A percentile compares a stretch with the other conserved stretches of the same genome.
phyloP scores from a whole-genome alignment of 495 filamentous ascomycete species.

The Neurospora discreta region DNA sequence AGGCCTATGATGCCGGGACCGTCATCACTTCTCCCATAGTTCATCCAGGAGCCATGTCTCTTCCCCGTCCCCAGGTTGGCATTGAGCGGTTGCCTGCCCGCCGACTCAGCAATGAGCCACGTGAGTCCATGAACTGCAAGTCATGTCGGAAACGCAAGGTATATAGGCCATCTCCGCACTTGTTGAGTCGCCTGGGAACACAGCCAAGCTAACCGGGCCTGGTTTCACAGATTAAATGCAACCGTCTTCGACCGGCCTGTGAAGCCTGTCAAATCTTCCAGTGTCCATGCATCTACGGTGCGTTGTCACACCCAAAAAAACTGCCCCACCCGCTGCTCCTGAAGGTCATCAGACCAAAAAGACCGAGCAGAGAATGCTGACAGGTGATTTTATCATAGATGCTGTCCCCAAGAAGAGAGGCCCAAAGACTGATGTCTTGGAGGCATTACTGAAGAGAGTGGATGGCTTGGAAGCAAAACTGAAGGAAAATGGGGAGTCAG shows the following conservation, averaged over 20 bases:
- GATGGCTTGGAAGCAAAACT: constrained; percentile 72
- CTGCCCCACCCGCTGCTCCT: not conserved
- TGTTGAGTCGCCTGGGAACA: not conserved
- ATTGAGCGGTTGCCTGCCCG: constrained; percentile 72
- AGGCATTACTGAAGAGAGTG: constrained; percentile 71
- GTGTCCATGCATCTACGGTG: constrained; percentile 81
- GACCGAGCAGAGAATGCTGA: not conserved
- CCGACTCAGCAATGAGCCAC: constrained; percentile 60
- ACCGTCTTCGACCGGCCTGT: constrained; percentile 70
- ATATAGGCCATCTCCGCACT: constrained; percentile 3
- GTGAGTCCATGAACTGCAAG: constrained; percentile 91
- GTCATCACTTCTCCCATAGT: constrained; percentile 20
- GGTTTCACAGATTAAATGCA: constrained; percentile 67
- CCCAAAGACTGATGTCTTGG: constrained; percentile 79
- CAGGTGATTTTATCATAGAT: constrained; percentile 37
- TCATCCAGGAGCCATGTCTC: constrained; percentile 42
- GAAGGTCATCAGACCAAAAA: not conserved
- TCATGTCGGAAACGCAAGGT: constrained; percentile 85
- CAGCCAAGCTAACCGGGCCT: constrained; percentile 4
- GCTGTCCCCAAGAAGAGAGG: constrained; percentile 81
- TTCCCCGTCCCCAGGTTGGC: constrained; percentile 59
- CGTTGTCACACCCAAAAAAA: constrained; percentile 11
- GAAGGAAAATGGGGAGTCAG: constrained; percentile 48
- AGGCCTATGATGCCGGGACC: constrained; percentile 14
- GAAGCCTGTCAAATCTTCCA: constrained; percentile 84